Evolutionary conservation across 352 stramenopile genomes (phyloP).

Genomic region (Plasmopara halstedii): DNA sequence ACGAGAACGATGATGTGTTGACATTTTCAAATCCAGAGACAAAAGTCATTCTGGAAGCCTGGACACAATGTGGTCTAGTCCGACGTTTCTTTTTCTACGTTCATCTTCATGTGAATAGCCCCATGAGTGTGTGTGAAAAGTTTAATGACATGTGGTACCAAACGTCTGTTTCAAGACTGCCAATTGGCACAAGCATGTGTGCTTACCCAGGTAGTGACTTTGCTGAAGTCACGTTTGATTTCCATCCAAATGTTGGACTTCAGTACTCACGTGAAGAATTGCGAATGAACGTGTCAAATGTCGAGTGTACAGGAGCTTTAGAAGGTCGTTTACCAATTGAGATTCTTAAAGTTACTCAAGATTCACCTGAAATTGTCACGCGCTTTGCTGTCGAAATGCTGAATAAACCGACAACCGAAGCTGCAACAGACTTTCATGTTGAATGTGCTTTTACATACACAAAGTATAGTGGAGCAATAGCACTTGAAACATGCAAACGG

Average conservation of each 20-base stretch:
- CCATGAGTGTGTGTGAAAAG: constrained; percentile 37
- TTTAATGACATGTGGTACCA: constrained; percentile 73
- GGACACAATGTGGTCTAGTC: constrained; percentile 49
- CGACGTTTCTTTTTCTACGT: constrained; percentile 40
- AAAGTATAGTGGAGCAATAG: constrained; percentile 11
- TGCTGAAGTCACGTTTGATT: constrained; percentile 58
- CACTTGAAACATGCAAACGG: constrained; percentile 28
- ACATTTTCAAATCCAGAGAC: constrained; percentile 36
- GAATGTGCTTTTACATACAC: constrained; percentile 52
- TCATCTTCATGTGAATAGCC: constrained; percentile 40
- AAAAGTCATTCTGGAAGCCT: constrained; percentile 48
- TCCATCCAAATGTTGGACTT: constrained; percentile 38
- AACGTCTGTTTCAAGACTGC: constrained; percentile 24
- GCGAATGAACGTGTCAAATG: constrained; percentile 30
- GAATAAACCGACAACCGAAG: constrained; percentile 27
- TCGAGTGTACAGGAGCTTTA: constrained; percentile 33
- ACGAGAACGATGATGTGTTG: constrained; percentile 17
- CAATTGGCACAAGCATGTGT: constrained; percentile 30
- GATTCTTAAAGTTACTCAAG: constrained; percentile 28
- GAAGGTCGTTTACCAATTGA: constrained; percentile 15
- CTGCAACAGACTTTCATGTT: constrained; percentile 35
- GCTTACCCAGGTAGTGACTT: constrained; percentile 54
- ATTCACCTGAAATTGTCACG: constrained; percentile 35
- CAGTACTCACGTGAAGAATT: constrained; percentile 27
- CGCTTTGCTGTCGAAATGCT: constrained; percentile 53